Evolutionary conservation across 345 rosid genomes (phyloP).

Genomic region (Ceriops tagal): DNA sequence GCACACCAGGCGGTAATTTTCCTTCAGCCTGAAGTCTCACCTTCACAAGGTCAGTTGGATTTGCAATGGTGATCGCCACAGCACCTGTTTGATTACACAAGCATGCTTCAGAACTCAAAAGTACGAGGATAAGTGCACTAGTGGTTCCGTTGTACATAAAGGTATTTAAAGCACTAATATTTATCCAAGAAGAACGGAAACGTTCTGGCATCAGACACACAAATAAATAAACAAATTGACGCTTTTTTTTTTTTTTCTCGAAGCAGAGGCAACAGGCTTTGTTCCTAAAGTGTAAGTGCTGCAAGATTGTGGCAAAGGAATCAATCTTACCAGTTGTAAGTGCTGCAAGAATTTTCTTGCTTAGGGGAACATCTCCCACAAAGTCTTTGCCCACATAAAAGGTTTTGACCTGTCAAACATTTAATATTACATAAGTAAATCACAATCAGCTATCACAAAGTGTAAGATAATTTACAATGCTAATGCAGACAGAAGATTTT

Average conservation of each 20-base stretch:
- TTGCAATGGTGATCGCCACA: slow-evolving; percentile 72
- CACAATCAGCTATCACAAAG: slow-evolving; percentile 1
- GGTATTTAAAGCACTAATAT: no score
- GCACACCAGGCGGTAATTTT: slow-evolving; percentile 87
- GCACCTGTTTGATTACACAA: slow-evolving; percentile 59
- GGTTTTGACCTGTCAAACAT: slow-evolving; percentile 61
- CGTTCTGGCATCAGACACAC: background rate
- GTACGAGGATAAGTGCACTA: no score
- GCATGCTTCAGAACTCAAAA: no score
- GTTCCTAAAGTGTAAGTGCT: slow-evolving; percentile 38
- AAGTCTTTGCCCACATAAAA: slow-evolving; percentile 76
- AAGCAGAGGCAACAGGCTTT: no score
- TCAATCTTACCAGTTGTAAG: slow-evolving; percentile 84
- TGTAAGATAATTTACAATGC: background rate
- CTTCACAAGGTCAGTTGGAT: slow-evolving; percentile 99
- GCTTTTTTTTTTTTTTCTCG: background rate
- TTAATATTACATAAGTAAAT: background rate
- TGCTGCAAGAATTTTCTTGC: slow-evolving; percentile 94
- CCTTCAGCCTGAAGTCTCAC: slow-evolving; percentile 99
- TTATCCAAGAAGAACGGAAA: background rate
- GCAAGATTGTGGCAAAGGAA: slow-evolving; percentile 64
- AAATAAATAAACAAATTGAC: background rate
- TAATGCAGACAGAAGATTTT: slow-evolving; percentile 9
- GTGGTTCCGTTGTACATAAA: no score
- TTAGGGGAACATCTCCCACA: slow-evolving; percentile 92